These are phyloP conservation scores for Botryosphaeria dothidea DNA, from an alignment of 2,329 filamentous ascomycete species.

Conservation along the genomic window DNA sequence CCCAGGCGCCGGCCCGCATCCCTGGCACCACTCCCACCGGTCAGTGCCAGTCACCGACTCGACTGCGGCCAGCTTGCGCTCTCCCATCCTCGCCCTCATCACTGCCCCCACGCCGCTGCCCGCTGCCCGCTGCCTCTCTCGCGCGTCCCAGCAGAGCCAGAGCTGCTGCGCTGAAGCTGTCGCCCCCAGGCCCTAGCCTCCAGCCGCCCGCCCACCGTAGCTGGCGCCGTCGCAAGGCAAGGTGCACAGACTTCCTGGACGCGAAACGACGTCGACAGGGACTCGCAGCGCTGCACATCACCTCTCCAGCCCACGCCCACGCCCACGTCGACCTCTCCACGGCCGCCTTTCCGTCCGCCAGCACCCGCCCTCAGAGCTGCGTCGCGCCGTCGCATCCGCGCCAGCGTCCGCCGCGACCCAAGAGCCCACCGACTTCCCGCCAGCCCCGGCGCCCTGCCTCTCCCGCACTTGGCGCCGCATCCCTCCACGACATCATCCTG, in stretches of 20 bases:
- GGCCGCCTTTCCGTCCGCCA: constrained; percentile 3
- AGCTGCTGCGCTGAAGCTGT: not conserved
- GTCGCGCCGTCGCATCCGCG: constrained; percentile 6
- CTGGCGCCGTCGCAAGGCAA: constrained; percentile 21
- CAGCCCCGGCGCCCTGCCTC: constrained; percentile 12
- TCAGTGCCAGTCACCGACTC: constrained; percentile 13
- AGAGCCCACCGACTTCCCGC: constrained; percentile 6
- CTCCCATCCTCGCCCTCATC: constrained; percentile 3
- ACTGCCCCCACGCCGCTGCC: not conserved
- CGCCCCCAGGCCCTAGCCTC: not conserved
- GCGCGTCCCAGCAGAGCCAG: not conserved
- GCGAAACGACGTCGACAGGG: constrained; percentile 20
- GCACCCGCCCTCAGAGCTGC: not conserved
- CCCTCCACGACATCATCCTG: constrained; percentile 20
- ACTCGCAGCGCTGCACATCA: constrained; percentile 20
- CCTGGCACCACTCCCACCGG: constrained; percentile 8
- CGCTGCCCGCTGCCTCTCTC: not conserved
- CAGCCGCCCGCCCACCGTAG: constrained; percentile 15
- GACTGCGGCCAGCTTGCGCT: constrained; percentile 3
- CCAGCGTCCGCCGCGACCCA: not conserved
- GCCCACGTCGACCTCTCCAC: not conserved
- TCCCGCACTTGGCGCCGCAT: constrained; percentile 17
- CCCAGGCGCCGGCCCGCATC: constrained; percentile 12
- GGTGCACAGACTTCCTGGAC: constrained; percentile 21
- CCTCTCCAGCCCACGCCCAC: constrained; percentile 14